A percentile compares a stretch with the other conserved stretches of the same genome.
These are phyloP conservation scores for Fusarium burgessii DNA, from an alignment of 2,329 filamentous ascomycete species.

Conservation along the genomic window DNA sequence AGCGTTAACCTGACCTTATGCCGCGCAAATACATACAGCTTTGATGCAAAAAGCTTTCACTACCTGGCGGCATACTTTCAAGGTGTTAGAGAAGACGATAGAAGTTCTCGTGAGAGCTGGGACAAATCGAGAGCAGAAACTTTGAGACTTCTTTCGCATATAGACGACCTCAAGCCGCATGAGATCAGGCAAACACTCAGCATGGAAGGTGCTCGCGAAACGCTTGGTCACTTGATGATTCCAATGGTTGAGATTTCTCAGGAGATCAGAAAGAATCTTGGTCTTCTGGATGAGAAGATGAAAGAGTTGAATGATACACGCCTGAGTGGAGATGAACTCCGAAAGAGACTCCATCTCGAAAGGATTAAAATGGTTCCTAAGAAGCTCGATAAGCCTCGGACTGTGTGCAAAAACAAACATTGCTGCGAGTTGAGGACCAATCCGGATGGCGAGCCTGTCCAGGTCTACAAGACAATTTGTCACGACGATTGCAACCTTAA, in stretches of 20 bases:
- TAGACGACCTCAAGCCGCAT: conserved; percentile 24
- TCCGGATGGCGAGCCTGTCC: not conserved
- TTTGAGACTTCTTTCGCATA: conserved; percentile 11
- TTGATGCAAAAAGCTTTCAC: conserved; percentile 37
- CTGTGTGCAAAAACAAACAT: conserved; percentile 13
- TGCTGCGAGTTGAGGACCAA: conserved; percentile 29
- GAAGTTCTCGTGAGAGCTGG: conserved; percentile 34
- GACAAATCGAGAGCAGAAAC: conserved; percentile 26
- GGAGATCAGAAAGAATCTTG: conserved; percentile 15
- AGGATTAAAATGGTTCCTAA: not conserved
- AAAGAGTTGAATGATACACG: conserved; percentile 8
- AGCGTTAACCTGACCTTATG: not conserved
- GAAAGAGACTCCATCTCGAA: conserved; percentile 8
- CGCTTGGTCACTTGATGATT: conserved; percentile 11
- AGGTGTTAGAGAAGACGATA: not conserved
- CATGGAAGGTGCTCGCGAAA: conserved; percentile 27
- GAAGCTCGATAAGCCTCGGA: conserved; percentile 16
- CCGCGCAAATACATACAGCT: conserved; percentile 17
- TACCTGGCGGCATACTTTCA: conserved; percentile 15
- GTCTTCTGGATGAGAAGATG: not conserved
- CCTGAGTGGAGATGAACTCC: not conserved
- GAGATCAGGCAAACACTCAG: conserved; percentile 32
- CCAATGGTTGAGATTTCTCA: conserved; percentile 37
- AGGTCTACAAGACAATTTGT: conserved; percentile 30
- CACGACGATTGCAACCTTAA: conserved; percentile 21